Percentiles rank a stretch among this genome's conserved stretches.
Conservation (phyloP, 108 stramenopile genomes). For the Fistulifera pelliculosa region DNA sequence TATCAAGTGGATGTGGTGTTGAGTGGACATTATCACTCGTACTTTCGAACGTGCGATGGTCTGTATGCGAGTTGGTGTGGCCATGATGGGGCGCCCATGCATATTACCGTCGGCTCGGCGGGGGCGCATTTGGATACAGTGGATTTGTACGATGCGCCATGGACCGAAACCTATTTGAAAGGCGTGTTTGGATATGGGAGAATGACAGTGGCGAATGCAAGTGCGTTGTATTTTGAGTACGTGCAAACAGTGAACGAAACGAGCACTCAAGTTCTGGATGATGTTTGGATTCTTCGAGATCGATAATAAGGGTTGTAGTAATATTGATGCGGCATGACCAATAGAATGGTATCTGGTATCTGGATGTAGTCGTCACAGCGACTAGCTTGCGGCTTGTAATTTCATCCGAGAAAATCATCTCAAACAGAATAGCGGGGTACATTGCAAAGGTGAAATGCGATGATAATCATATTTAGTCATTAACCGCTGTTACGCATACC, state of each 20-base stretch:
- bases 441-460: neutral
- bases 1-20: slow-evolving; percentile 66
- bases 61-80: slow-evolving; percentile 36
- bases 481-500: slow-evolving; percentile 98
- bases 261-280: neutral
- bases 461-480: neutral
- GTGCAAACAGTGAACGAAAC: slow-evolving; percentile 4
- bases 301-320: too few relatives aligned
- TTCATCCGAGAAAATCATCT: too few relatives aligned
- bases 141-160: slow-evolving; percentile 17
- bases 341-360: too few relatives aligned
- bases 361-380: too few relatives aligned
- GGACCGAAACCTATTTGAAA: slow-evolving; percentile 29
- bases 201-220: slow-evolving; percentile 38
- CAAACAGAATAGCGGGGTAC: neutral
- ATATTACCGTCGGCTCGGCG: slow-evolving; percentile 55
- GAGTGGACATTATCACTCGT: slow-evolving; percentile 71
- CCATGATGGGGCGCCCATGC: slow-evolving; percentile 38
- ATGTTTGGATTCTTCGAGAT: neutral
- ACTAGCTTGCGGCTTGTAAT: too few relatives aligned
- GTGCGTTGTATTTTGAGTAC: slow-evolving; percentile 39
- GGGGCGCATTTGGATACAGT: slow-evolving; percentile 24
- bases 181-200: slow-evolving; percentile 37
- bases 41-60: slow-evolving; percentile 60
- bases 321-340: too few relatives aligned